Conservation (phyloP, 768 basidiomycete species). For the Lanmaoa pseudosensibilis region DNA sequence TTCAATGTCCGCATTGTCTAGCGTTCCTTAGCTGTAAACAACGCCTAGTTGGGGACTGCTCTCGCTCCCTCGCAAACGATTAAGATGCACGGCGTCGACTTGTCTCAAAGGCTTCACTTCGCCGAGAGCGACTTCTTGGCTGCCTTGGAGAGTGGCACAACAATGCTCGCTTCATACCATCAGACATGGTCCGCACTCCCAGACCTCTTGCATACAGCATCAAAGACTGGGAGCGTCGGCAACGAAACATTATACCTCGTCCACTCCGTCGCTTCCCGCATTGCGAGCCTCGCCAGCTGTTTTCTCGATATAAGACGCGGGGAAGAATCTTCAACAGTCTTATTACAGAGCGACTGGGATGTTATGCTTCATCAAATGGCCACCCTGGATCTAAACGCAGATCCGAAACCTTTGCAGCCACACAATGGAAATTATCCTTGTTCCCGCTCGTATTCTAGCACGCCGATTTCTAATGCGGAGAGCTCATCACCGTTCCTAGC, state of each 20-base stretch:
- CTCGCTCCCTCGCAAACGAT: background rate
- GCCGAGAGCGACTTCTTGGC: conserved; percentile 1
- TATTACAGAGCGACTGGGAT: conserved; percentile 3
- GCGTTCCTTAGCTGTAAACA: too few relatives aligned
- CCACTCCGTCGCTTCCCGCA: background rate
- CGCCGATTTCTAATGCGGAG: background rate
- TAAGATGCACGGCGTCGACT: conserved; percentile 4
- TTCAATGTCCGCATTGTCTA: conserved; percentile 19
- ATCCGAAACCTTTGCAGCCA: background rate
- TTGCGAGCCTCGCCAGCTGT: conserved; percentile 3
- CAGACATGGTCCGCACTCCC: background rate
- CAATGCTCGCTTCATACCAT: background rate
- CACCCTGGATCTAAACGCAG: background rate
- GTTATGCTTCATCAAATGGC: conserved; percentile 5
- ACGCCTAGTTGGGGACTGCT: too few relatives aligned
- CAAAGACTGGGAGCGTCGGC: background rate
- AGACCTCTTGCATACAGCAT: background rate
- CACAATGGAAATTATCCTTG: background rate
- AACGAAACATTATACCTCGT: background rate
- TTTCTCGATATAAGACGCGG: background rate
- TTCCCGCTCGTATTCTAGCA: too few relatives aligned
- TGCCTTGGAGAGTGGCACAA: background rate
- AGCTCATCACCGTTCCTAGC: background rate
- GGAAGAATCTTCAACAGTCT: background rate
- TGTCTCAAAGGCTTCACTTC: background rate